Percentiles rank a stretch among this genome's conserved stretches.
These are phyloP conservation scores for Vinca minor DNA, from an alignment of 257 asterid genomes.

Conservation along the genomic window DNA sequence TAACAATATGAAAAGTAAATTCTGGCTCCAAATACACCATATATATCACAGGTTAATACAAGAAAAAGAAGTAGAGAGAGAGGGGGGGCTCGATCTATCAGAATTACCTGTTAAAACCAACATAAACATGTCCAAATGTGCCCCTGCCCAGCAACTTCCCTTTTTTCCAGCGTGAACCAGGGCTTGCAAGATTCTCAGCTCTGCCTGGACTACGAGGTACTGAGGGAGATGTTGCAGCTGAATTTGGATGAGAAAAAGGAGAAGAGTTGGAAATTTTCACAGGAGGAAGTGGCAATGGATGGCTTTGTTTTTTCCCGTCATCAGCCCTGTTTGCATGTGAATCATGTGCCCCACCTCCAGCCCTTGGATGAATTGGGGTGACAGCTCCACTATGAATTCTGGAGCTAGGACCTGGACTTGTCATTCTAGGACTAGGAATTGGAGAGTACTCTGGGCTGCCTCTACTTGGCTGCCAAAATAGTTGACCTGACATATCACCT, in stretches of 20 bases:
- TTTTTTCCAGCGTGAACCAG: conserved; percentile 96
- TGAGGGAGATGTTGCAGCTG: conserved; percentile 86
- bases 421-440: conserved; percentile 89
- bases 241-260: conserved; percentile 72
- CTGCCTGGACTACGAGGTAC: conserved; percentile 96
- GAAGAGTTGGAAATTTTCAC: conserved; percentile 41
- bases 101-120: conserved; percentile 72
- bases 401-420: conserved; percentile 93
- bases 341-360: conserved; percentile 70
- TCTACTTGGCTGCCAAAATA: conserved; percentile 86
- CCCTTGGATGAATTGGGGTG: conserved; percentile 92
- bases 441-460: conserved; percentile 96
- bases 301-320: conserved; percentile 77
- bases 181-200: conserved; percentile 76
- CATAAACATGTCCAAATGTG: conserved; percentile 50
- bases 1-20: conserved; percentile 4
- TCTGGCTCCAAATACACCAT: not conserved
- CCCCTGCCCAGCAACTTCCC: conserved; percentile 64
- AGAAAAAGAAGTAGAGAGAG: not conserved
- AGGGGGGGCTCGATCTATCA: not conserved
- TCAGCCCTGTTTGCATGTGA: conserved; percentile 66
- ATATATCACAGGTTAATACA: not conserved
- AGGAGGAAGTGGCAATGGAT: conserved; percentile 89
- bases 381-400: conserved; percentile 96
- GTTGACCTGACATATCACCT: conserved; percentile 79